Percentiles rank a stretch among this genome's conserved stretches.
phyloP scores from a whole-genome alignment of 768 basidiomycete genomes.

The Leccinum uliginosum region DNA sequence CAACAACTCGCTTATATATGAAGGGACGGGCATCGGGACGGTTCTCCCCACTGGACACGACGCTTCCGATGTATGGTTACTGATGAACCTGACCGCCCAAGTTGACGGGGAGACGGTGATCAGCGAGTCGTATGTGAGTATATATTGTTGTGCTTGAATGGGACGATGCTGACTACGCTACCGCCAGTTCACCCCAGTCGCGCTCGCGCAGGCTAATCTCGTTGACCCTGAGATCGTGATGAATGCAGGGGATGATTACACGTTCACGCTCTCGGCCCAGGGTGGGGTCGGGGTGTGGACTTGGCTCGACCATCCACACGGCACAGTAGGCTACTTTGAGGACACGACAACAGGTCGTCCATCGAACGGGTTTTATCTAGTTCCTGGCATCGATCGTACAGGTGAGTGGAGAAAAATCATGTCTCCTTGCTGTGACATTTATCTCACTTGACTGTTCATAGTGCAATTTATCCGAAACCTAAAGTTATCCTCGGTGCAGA shows the following conservation, averaged over 20 bases:
- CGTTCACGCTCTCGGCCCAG: constrained; percentile 48
- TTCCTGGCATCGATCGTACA: constrained; percentile 50
- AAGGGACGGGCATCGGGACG: constrained; percentile 36
- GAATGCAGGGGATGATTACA: constrained; percentile 31
- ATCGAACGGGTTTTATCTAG: constrained; percentile 50
- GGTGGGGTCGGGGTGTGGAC: constrained; percentile 56
- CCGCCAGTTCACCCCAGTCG: constrained; percentile 47
- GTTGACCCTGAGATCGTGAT: too few species aligned
- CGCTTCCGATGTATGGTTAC: constrained; percentile 45
- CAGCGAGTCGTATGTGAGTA: constrained; percentile 50
- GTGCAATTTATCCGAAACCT: constrained; percentile 40
- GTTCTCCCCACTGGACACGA: constrained; percentile 43
- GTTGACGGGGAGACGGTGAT: constrained; percentile 38
- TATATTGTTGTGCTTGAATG: not conserved
- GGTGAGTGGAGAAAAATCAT: constrained; percentile 29
- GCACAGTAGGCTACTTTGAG: constrained; percentile 50
- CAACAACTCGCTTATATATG: constrained; percentile 46
- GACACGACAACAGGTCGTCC: constrained; percentile 39
- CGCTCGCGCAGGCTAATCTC: too few species aligned
- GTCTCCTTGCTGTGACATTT: not conserved
- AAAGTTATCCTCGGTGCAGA: constrained; percentile 35
- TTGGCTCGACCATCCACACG: constrained; percentile 56
- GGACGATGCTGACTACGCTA: not conserved
- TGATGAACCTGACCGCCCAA: constrained; percentile 45
- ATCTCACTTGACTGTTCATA: constrained; percentile 11